Conservation (phyloP, 768 basidiomycete species). For the Termitomyces sp. region DNA sequence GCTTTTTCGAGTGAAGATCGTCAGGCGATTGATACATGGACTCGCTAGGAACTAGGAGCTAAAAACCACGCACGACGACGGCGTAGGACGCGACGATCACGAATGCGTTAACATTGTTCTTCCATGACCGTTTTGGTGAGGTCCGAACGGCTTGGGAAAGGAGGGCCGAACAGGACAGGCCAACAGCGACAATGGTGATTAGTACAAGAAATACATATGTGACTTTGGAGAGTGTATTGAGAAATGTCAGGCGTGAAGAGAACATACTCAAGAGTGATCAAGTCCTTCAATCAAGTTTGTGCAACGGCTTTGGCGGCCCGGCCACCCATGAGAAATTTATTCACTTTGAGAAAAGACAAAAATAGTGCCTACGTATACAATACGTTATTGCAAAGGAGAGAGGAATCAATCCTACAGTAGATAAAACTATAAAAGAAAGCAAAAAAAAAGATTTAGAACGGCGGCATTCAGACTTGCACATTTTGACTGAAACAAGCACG, state of each 20-base stretch:
- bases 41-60: background rate
- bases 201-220: constrained; percentile 51
- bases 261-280: constrained; percentile 23
- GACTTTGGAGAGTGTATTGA: constrained; percentile 46
- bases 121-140: constrained; percentile 48
- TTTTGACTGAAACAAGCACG: constrained; percentile 30
- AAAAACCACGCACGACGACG: constrained; percentile 46
- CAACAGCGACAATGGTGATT: constrained; percentile 45
- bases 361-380: background rate
- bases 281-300: too few species aligned
- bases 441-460: background rate
- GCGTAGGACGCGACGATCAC: constrained; percentile 69
- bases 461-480: constrained; percentile 32
- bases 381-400: background rate
- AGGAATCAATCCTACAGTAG: constrained; percentile 12
- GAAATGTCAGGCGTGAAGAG: constrained; percentile 27
- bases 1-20: constrained; percentile 28
- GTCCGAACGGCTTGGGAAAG: constrained; percentile 72
- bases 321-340: background rate
- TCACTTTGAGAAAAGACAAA: background rate
- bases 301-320: constrained; percentile 6
- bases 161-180: constrained; percentile 59
- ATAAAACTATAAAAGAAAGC: constrained; percentile 2
- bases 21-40: background rate
- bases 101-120: constrained; percentile 61